Conservation (phyloP, 805 yeast genomes). For the Phaffomyces opuntiae region DNA sequence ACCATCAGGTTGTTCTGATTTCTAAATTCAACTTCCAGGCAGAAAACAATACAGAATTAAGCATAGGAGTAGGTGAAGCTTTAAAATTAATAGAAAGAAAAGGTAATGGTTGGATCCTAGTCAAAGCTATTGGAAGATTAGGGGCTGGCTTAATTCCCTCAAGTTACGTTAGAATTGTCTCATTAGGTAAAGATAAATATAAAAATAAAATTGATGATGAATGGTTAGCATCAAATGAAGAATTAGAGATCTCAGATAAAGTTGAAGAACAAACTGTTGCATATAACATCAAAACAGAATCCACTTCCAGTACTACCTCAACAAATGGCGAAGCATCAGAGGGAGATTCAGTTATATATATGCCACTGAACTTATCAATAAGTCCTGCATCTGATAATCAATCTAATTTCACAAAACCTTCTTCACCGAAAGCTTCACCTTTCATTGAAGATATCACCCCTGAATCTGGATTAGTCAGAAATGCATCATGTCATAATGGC, state of each 20-base stretch:
- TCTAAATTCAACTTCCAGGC: conserved; percentile 40
- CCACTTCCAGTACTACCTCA: not conserved
- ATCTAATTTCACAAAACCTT: conserved; percentile 5
- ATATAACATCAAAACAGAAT: not conserved
- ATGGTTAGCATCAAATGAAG: conserved; percentile 15
- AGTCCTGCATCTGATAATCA: conserved; percentile 6
- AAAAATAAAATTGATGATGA: conserved; percentile 14
- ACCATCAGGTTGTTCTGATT: conserved; percentile 30
- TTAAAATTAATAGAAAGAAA: conserved; percentile 40
- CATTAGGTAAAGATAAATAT: conserved; percentile 25
- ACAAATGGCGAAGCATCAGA: not conserved
- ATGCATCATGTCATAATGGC: conserved; percentile 35
- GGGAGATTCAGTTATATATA: not conserved
- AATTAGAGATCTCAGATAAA: not conserved
- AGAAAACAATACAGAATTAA: conserved; percentile 37
- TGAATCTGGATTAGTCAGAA: conserved; percentile 30
- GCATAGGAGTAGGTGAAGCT: conserved; percentile 43
- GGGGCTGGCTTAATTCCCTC: conserved; percentile 48
- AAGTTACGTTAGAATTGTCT: conserved; percentile 40
- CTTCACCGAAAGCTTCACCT: conserved; percentile 4
- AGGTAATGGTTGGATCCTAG: conserved; percentile 50
- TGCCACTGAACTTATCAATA: conserved; percentile 7
- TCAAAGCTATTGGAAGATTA: conserved; percentile 44
- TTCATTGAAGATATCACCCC: conserved; percentile 21
- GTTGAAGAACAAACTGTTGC: not conserved